Evolutionary conservation across 257 asterid species (phyloP).

Genomic region (Solanum pimpinellifolium): DNA sequence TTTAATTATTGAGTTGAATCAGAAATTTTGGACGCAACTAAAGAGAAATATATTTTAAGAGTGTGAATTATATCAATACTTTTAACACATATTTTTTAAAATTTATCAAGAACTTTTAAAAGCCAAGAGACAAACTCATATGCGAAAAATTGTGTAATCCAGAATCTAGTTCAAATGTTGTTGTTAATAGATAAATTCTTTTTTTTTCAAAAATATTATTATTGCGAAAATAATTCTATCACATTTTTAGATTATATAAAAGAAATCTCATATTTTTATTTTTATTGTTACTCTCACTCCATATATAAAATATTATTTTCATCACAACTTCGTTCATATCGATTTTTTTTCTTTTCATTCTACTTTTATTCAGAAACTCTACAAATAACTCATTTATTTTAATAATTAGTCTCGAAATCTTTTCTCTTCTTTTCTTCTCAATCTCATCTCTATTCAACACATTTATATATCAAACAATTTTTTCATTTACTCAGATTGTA

Average conservation of each 20-base stretch:
- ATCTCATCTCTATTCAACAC: background rate
- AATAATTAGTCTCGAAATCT: background rate
- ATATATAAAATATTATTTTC: background rate
- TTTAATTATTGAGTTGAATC: background rate
- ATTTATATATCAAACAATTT: background rate
- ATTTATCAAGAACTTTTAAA: too few relatives aligned
- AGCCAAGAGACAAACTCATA: background rate
- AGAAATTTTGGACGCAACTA: background rate
- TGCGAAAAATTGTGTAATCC: background rate
- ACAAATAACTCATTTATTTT: background rate
- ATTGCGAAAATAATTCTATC: background rate
- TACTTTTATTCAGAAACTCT: background rate
- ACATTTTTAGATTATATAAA: too few relatives aligned
- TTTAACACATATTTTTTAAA: too few relatives aligned
- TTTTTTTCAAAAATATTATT: too few relatives aligned
- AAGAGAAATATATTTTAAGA: background rate
- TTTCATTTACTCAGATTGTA: background rate
- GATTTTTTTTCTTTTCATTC: background rate
- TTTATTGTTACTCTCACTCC: background rate
- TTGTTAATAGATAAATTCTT: background rate
- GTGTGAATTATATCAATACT: background rate
- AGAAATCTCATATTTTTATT: too few relatives aligned
- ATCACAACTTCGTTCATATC: background rate
- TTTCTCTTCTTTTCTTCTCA: background rate
- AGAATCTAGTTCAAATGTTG: background rate